phyloP scores from a whole-genome alignment of 2,329 filamentous ascomycete species.

The Sporothrix luriei region DNA sequence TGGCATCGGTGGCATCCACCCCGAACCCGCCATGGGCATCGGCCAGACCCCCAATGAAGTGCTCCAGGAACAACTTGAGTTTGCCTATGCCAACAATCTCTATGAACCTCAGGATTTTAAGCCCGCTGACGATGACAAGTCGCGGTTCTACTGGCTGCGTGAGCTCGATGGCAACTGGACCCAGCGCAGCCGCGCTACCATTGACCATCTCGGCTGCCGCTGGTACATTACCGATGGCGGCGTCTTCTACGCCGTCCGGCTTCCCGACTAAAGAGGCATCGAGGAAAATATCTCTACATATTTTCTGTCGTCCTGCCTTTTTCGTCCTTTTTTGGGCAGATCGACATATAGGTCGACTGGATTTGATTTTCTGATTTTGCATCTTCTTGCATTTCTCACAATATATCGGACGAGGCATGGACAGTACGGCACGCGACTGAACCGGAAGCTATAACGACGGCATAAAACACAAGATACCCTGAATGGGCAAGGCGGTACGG shows the following conservation, averaged over 20 bases:
- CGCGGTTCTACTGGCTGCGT: slow-evolving; percentile 63
- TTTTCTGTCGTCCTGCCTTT: not conserved
- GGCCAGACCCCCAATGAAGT: slow-evolving; percentile 56
- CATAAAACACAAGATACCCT: slow-evolving; percentile 5
- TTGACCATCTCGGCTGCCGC: slow-evolving; percentile 59
- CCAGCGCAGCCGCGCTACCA: slow-evolving; percentile 60
- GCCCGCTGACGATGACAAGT: slow-evolving; percentile 62
- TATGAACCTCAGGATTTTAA: slow-evolving; percentile 65
- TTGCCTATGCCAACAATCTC: slow-evolving; percentile 54
- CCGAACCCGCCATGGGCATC: slow-evolving; percentile 55
- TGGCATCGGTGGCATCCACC: slow-evolving; percentile 40
- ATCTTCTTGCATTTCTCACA: slow-evolving; percentile 4
- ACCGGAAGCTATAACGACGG: slow-evolving; percentile 3
- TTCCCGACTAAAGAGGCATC: slow-evolving; percentile 45
- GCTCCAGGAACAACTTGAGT: slow-evolving; percentile 51
- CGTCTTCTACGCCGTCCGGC: slow-evolving; percentile 63
- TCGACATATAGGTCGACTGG: not conserved
- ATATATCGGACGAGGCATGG: not conserved
- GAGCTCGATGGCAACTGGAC: slow-evolving; percentile 64
- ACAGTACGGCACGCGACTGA: not conserved
- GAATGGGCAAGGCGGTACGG: not conserved
- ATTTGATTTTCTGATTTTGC: not conserved
- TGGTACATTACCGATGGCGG: slow-evolving; percentile 63
- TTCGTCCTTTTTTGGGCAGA: not conserved
- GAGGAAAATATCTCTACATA: not conserved